Evolutionary conservation across 148 eudicot genomes (phyloP).

Genomic region (Arbutus unedo): DNA sequence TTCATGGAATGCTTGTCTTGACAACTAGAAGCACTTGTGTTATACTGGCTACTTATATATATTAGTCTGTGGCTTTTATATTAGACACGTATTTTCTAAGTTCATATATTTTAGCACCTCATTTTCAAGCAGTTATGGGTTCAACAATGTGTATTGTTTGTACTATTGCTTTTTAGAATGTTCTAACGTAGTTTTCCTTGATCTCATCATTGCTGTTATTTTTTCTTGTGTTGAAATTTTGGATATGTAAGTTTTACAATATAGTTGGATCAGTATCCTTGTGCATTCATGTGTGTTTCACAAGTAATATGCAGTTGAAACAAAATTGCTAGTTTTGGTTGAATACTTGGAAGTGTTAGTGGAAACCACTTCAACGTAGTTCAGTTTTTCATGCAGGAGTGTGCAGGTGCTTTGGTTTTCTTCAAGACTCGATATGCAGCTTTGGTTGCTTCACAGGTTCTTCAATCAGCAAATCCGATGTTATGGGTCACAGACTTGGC

Average conservation of each 20-base stretch:
- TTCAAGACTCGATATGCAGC: conserved; percentile 91
- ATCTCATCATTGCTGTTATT: neutral
- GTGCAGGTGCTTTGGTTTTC: conserved; percentile 81
- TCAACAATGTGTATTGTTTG: neutral
- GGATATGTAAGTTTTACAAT: neutral
- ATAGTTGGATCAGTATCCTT: neutral
- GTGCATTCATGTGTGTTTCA: neutral
- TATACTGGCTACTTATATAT: neutral
- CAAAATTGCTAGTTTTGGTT: neutral
- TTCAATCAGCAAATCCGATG: conserved; percentile 84
- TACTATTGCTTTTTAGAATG: neutral
- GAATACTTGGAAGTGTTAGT: neutral
- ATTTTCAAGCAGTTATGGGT: neutral
- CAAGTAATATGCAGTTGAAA: neutral
- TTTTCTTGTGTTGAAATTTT: neutral
- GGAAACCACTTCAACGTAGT: neutral
- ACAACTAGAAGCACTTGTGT: too few species aligned
- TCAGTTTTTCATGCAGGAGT: conserved; percentile 56
- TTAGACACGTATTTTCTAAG: neutral
- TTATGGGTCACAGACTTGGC: conserved; percentile 79
- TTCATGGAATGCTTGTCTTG: neutral
- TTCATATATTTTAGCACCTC: neutral
- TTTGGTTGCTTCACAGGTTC: conserved; percentile 61
- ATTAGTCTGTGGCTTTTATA: neutral
- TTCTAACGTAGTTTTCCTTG: neutral